Conservation (phyloP, 495 filamentous ascomycete genomes). For the Tuber umbilicatum region DNA sequence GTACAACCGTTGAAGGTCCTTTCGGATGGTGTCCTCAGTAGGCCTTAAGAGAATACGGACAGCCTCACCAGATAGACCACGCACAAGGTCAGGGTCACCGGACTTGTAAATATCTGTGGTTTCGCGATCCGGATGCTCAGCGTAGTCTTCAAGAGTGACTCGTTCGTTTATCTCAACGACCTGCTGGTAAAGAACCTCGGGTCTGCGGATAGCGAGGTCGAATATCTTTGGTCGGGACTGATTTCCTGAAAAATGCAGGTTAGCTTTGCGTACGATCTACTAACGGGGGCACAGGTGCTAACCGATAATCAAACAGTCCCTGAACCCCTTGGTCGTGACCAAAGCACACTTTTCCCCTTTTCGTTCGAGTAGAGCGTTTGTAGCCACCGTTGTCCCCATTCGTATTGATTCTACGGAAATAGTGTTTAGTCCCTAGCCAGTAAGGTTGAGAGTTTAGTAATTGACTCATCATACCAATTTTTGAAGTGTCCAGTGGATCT, state of each 20-base stretch:
- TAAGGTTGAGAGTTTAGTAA: not conserved
- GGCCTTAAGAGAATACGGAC: conserved; percentile 61
- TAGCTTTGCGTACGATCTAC: not conserved
- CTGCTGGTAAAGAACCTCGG: conserved; percentile 67
- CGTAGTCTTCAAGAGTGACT: conserved; percentile 82
- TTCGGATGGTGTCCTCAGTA: conserved; percentile 49
- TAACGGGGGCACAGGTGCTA: not conserved
- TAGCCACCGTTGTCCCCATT: conserved; percentile 87
- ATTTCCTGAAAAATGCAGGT: conserved; percentile 46
- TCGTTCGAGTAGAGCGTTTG: conserved; percentile 80
- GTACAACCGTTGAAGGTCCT: conserved; percentile 54
- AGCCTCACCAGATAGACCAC: conserved; percentile 62
- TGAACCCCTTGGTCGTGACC: conserved; percentile 88
- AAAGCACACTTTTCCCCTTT: conserved; percentile 91
- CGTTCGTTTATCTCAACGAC: conserved; percentile 78
- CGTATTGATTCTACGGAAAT: conserved; percentile 62
- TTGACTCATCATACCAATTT: conserved; percentile 62
- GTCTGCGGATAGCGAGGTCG: conserved; percentile 70
- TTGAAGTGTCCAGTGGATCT: conserved; percentile 70
- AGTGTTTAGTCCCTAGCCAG: not conserved
- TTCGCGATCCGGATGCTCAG: conserved; percentile 67
- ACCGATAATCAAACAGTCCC: conserved; percentile 81
- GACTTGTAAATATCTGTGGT: conserved; percentile 48
- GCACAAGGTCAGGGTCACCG: conserved; percentile 52
- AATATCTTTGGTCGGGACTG: conserved; percentile 79